Evolutionary conservation across 2,329 filamentous ascomycete genomes (phyloP).

Genomic region (Laburnicola sp.): DNA sequence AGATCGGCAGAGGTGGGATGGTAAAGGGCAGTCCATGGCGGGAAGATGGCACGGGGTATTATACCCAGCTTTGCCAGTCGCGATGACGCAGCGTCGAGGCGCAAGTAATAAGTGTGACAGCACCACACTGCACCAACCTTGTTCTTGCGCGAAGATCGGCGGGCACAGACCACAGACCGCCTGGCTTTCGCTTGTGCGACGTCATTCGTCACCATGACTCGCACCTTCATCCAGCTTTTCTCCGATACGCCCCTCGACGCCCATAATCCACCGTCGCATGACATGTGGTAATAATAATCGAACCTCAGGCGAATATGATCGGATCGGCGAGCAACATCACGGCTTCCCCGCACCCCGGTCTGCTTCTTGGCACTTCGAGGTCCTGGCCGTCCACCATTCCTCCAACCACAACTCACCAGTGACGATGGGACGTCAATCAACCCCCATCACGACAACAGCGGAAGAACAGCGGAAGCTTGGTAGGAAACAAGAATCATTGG

Average conservation of each 20-base stretch:
- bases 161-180: neutral
- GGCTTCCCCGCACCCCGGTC: neutral
- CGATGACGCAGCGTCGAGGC: constrained; percentile 12
- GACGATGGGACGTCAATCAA: too few relatives aligned
- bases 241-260: too few relatives aligned
- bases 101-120: too few relatives aligned
- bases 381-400: neutral
- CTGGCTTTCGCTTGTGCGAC: neutral
- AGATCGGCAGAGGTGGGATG: neutral
- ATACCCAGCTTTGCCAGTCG: neutral
- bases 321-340: neutral
- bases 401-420: neutral
- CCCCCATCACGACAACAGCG: too few relatives aligned
- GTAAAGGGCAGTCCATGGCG: neutral
- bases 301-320: too few relatives aligned
- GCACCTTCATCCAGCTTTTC: neutral
- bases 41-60: neutral
- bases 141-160: constrained; percentile 9
- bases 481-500: neutral
- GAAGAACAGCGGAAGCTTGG: neutral
- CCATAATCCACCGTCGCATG: too few relatives aligned
- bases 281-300: too few relatives aligned
- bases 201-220: neutral
- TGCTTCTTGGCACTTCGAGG: neutral
- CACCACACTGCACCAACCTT: neutral